Conservation (phyloP, 2,329 filamentous ascomycete genomes). For the Lasiodiplodia gonubiensis region DNA sequence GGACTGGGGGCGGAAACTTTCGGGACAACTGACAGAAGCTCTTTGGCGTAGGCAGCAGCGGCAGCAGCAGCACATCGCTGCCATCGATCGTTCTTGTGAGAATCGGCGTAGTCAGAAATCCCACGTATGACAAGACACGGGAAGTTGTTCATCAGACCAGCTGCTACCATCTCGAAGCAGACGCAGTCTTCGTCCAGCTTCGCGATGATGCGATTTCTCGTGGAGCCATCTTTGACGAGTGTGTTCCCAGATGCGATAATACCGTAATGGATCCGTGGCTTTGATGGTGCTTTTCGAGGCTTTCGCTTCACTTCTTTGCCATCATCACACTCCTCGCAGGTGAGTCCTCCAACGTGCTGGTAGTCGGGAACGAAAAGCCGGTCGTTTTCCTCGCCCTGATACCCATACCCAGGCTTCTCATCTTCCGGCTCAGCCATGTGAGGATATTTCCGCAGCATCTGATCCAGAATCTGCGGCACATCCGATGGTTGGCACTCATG, state of each 20-base stretch:
- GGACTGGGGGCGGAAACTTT: not conserved
- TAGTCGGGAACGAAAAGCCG: not conserved
- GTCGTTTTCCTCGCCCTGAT: conserved; percentile 8
- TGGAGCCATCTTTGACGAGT: not conserved
- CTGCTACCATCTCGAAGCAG: conserved; percentile 33
- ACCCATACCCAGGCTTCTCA: conserved; percentile 9
- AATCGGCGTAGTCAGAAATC: conserved; percentile 38
- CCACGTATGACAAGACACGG: conserved; percentile 38
- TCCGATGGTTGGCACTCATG: not conserved
- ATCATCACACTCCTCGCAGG: not conserved
- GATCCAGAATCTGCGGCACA: not conserved
- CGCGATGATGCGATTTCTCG: not conserved
- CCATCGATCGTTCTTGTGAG: conserved; percentile 38
- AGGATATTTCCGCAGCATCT: conserved; percentile 10
- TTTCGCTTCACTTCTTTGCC: not conserved
- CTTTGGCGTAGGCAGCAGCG: conserved; percentile 34
- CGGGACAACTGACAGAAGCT: conserved; percentile 21
- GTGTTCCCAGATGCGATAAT: conserved; percentile 9
- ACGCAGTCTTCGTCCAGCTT: conserved; percentile 17
- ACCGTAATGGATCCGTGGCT: not conserved
- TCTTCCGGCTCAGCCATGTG: not conserved
- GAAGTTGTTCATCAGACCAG: conserved; percentile 34
- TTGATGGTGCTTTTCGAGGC: not conserved
- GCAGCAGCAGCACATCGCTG: conserved; percentile 33
- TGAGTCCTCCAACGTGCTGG: not conserved